Evolutionary conservation across 1,139 yeast species (phyloP), one percentile per base, ranked within the genome.

Genomic region (Blastobotrys buckinghamii): DNA sequence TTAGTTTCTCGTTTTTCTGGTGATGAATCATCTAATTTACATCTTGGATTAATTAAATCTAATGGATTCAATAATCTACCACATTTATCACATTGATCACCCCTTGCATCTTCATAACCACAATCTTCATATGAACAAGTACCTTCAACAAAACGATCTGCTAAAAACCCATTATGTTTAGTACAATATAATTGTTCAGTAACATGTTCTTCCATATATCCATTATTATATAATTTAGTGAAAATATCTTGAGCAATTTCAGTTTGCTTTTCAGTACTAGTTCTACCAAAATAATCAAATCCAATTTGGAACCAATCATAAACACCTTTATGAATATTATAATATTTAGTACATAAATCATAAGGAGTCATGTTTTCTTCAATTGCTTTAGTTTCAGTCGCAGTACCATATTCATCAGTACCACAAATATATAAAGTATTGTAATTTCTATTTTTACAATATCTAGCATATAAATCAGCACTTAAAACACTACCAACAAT

Each of bases 371-470:
- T 83, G 41, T 84, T 82, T 63, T 92, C 97, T 68, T 92, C 98
- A 51, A 92, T 73, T 10, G 98, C 98, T 70, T 92, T 92, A 34
- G 98, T 94, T 69, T 92, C 99, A 24, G 98, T 92, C 45, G 99
- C 99, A 53, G 99, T 92, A 66, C 99, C 99, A 66, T 92, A 94
- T 70, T 92, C 99, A 66, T 92, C 99, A 35, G 98, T 94, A 70
- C 99, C 99, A 71, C 98, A 89, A 52, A 92, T 71, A 62, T 74
- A 92, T 54, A 92, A 72, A 20, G 96, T 76, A 65, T 90, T 92
- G 72, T 84, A 83, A 68, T 89, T 87, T 72, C 97, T 81, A 58
- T 84, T 82, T 68, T 89, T 90, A 64, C 86, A 81, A 69, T 86
- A 92, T 66, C 98, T 82, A 49, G 97, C 78, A 70, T 79, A 94